Conservation (phyloP, 2,329 filamentous ascomycete species). For the Pseudogymnoascus sp. region DNA sequence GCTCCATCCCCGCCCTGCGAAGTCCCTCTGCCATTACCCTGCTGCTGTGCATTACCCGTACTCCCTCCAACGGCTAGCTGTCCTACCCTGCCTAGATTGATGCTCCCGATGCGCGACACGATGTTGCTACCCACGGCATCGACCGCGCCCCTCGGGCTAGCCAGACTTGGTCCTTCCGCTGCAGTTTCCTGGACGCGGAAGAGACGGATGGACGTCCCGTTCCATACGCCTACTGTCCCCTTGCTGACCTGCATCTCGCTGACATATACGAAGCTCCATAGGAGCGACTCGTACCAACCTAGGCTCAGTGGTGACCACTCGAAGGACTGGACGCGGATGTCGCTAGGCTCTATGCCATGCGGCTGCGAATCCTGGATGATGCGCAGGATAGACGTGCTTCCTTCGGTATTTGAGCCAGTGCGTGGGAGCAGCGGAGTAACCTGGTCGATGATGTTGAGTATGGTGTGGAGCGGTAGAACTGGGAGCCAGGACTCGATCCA, state of each 20-base stretch:
- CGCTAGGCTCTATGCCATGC: conserved; percentile 63
- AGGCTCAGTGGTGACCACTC: conserved; percentile 87
- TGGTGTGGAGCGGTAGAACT: conserved; percentile 79
- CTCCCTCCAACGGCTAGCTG: conserved; percentile 22
- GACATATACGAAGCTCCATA: conserved; percentile 90
- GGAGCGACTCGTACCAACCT: conserved; percentile 89
- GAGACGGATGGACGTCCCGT: conserved; percentile 76
- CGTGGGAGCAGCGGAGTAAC: conserved; percentile 44
- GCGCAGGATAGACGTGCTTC: conserved; percentile 39
- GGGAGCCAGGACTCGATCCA: conserved; percentile 97
- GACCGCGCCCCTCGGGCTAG: conserved; percentile 80
- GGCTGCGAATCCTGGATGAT: conserved; percentile 55
- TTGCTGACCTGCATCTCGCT: conserved; percentile 81
- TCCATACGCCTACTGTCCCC: conserved; percentile 90
- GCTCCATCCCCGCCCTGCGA: conserved; percentile 15
- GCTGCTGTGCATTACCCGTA: conserved; percentile 21
- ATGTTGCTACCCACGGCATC: conserved; percentile 89
- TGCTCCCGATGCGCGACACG: conserved; percentile 75
- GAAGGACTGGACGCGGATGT: conserved; percentile 76
- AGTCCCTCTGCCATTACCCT: conserved; percentile 15
- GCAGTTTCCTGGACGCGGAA: conserved; percentile 86
- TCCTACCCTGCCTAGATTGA: conserved; percentile 31
- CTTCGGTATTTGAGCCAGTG: conserved; percentile 37
- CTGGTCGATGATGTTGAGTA: conserved; percentile 67
- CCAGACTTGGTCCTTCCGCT: conserved; percentile 68